These are phyloP conservation scores for Rhytidhysteron rufulum DNA, from an alignment of 2,329 filamentous ascomycete species.

Conservation along the genomic window DNA sequence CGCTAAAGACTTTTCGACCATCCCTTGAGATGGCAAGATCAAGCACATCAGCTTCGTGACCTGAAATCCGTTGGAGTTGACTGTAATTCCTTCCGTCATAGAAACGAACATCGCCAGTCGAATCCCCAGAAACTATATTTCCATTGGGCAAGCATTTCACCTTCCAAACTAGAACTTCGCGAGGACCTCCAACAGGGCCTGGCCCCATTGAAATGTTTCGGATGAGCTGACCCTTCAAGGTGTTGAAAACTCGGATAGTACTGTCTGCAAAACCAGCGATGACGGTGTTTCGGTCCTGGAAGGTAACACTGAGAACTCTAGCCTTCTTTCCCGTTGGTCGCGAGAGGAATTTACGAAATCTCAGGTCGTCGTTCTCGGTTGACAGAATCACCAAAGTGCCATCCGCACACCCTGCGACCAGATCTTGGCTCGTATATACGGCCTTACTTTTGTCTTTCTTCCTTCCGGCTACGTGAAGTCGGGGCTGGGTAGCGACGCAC, in stretches of 20 bases:
- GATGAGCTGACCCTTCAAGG: conserved; percentile 69
- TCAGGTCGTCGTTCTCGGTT: conserved; percentile 77
- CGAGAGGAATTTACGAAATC: conserved; percentile 72
- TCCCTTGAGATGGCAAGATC: conserved; percentile 80
- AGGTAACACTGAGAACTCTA: conserved; percentile 85
- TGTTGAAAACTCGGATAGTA: conserved; percentile 87
- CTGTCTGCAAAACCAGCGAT: conserved; percentile 95
- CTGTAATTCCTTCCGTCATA: conserved; percentile 94
- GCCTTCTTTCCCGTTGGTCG: conserved; percentile 78
- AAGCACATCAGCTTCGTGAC: conserved; percentile 85
- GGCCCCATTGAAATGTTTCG: conserved; percentile 82
- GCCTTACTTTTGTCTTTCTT: conserved; percentile 14
- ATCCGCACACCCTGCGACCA: conserved; percentile 87
- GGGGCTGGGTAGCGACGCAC: conserved; percentile 87
- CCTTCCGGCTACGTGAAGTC: conserved; percentile 37
- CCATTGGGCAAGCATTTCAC: conserved; percentile 84
- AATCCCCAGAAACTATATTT: conserved; percentile 92
- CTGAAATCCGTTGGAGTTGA: conserved; percentile 77
- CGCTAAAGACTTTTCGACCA: conserved; percentile 78
- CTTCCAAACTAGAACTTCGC: conserved; percentile 88
- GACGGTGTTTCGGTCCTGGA: conserved; percentile 77
- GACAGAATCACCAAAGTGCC: conserved; percentile 85
- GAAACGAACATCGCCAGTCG: conserved; percentile 86
- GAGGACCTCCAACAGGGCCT: conserved; percentile 70
- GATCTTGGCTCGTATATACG: conserved; percentile 46